These are phyloP conservation scores for Termitomyces eurrhizus DNA, from an alignment of 768 basidiomycete genomes.

Conservation along the genomic window DNA sequence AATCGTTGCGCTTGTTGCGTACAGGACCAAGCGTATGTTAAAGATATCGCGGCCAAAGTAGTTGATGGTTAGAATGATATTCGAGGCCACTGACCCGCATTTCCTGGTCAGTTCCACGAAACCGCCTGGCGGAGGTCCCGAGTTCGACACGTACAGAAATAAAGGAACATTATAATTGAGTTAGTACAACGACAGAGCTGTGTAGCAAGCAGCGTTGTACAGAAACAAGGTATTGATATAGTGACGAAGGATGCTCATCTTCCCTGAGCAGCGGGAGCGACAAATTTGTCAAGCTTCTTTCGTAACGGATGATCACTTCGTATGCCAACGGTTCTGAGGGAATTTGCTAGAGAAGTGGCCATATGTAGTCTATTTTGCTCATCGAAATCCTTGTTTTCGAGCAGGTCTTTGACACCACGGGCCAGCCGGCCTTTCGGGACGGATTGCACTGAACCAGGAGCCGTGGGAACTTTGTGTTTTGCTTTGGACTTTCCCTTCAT, in stretches of 20 bases:
- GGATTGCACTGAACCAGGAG: constrained; percentile 34
- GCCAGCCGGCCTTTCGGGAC: constrained; percentile 65
- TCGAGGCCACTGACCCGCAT: not conserved
- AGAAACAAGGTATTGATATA: not conserved
- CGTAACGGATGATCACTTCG: constrained; percentile 63
- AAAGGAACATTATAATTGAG: not conserved
- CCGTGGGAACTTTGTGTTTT: constrained; percentile 46
- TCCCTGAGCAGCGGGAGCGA: constrained; percentile 21
- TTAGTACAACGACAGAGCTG: not conserved
- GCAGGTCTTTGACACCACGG: constrained; percentile 60
- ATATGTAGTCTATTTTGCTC: constrained; percentile 43
- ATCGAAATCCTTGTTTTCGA: constrained; percentile 48
- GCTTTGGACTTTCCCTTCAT: constrained; percentile 49
- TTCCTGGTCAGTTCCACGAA: not conserved
- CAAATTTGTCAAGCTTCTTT: constrained; percentile 61
- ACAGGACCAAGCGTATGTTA: no score
- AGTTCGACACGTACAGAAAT: not conserved
- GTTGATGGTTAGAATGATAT: no score
- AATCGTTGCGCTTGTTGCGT: not conserved
- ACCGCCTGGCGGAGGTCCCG: not conserved
- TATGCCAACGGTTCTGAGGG: constrained; percentile 52
- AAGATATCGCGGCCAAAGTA: not conserved
- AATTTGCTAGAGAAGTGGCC: constrained; percentile 46
- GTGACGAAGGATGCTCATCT: constrained; percentile 1
- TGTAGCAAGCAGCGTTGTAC: not conserved